Conservation (phyloP, 225 moss, liverwort and hornwort genomes). For the Lunularia cruciata region DNA sequence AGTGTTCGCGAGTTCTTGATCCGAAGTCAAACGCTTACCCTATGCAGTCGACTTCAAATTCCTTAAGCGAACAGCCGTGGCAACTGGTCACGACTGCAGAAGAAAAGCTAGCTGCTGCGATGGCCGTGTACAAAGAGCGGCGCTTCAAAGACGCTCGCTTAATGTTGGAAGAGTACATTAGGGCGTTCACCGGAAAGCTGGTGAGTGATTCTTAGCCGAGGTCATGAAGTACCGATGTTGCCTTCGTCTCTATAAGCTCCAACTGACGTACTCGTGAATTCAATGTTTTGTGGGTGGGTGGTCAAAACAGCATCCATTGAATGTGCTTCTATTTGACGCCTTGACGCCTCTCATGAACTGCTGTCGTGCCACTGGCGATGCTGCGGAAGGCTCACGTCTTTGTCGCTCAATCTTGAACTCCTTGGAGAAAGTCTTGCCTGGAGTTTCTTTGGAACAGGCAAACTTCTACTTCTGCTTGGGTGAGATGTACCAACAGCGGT, state of each 20-base stretch:
- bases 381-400: constrained; percentile 63
- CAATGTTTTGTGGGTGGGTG: not conserved
- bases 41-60: constrained; percentile 8
- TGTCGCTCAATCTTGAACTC: constrained; percentile 59
- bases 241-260: no score
- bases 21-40: constrained; percentile 26
- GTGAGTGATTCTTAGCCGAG: constrained; percentile 26
- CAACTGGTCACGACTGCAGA: constrained; percentile 58
- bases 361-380: constrained; percentile 76
- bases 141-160: constrained; percentile 71
- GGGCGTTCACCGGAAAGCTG: constrained; percentile 64
- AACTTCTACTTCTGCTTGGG: constrained; percentile 86
- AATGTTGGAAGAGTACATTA: constrained; percentile 56
- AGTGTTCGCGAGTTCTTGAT: constrained; percentile 57
- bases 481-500: constrained; percentile 74
- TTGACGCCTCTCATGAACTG: constrained; percentile 83
- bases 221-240: no score
- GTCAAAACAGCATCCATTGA: constrained; percentile 56
- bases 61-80: constrained; percentile 59
- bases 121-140: constrained; percentile 66
- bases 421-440: constrained; percentile 72
- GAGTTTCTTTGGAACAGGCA: constrained; percentile 66
- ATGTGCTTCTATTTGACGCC: constrained; percentile 79
- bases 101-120: constrained; percentile 57
- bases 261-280: not conserved